Evolutionary conservation across 2,329 filamentous ascomycete genomes (phyloP).

Genomic region (Tolypocladium ophioglossoides): DNA sequence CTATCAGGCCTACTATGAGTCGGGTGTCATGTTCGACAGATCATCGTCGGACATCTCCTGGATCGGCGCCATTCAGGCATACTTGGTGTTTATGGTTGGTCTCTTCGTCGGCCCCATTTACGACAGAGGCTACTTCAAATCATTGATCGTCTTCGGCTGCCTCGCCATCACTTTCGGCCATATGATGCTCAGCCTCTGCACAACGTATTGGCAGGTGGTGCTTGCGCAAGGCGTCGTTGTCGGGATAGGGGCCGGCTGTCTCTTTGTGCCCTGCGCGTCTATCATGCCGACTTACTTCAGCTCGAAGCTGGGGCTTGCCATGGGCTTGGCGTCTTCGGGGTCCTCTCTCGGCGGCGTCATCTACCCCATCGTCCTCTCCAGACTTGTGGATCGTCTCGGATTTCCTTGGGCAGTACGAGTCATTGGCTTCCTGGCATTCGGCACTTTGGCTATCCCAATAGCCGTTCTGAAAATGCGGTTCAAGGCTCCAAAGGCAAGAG

Average conservation of each 20-base stretch:
- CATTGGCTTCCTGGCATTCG: constrained; percentile 18
- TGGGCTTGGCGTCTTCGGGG: constrained; percentile 22
- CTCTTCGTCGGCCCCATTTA: constrained; percentile 30
- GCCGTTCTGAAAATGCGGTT: constrained; percentile 27
- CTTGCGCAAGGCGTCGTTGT: constrained; percentile 33
- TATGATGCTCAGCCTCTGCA: constrained; percentile 28
- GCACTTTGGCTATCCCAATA: constrained; percentile 24
- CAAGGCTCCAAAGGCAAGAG: constrained; percentile 11
- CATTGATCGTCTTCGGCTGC: constrained; percentile 27
- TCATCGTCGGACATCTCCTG: constrained; percentile 21
- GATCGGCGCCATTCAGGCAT: constrained; percentile 36
- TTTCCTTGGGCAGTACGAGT: constrained; percentile 18
- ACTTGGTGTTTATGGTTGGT: constrained; percentile 26
- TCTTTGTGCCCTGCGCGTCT: constrained; percentile 26
- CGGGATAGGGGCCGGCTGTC: constrained; percentile 31
- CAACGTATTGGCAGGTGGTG: constrained; percentile 32
- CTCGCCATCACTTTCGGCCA: constrained; percentile 34
- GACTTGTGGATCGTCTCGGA: constrained; percentile 12
- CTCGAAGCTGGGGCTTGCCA: constrained; percentile 14
- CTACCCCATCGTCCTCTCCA: constrained; percentile 17
- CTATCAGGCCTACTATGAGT: constrained; percentile 44
- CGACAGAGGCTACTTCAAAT: constrained; percentile 34
- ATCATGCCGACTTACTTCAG: constrained; percentile 23
- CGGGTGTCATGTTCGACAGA: constrained; percentile 15
- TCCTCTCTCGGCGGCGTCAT: constrained; percentile 21